Percentiles rank a stretch among this genome's conserved stretches.
Conservation (phyloP, 2,329 filamentous ascomycete species). For the Nothopassalora personata region DNA sequence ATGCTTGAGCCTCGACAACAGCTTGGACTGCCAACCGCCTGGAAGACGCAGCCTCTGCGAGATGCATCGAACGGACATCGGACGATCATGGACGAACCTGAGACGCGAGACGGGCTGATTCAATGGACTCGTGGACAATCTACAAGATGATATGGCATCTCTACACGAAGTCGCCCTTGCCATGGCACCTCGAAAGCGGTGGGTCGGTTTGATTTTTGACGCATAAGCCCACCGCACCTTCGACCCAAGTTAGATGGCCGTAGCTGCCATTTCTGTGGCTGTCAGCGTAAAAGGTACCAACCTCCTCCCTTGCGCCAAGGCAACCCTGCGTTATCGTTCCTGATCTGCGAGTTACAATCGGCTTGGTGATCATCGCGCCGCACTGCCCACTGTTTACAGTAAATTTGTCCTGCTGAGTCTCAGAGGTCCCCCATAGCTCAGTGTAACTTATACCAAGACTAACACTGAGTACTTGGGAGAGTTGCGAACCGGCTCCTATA, state of each 20-base stretch:
- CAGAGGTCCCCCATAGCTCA: slow-evolving; percentile 6
- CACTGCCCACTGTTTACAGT: slow-evolving; percentile 10
- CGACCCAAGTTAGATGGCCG: slow-evolving; percentile 17
- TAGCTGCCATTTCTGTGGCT: slow-evolving; percentile 11
- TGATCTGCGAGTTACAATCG: slow-evolving; percentile 20
- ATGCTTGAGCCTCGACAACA: too few relatives aligned
- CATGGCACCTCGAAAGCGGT: slow-evolving; percentile 19
- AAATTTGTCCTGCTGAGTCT: slow-evolving; percentile 11
- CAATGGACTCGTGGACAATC: too few relatives aligned
- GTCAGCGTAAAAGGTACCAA: slow-evolving; percentile 21
- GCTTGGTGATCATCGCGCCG: slow-evolving; percentile 18
- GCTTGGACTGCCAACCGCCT: too few relatives aligned
- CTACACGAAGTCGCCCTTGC: slow-evolving; percentile 5
- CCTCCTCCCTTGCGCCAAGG: slow-evolving; percentile 10
- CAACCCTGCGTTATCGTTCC: slow-evolving; percentile 18
- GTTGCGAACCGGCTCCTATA: neutral
- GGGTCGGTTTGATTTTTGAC: slow-evolving; percentile 11
- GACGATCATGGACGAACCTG: too few relatives aligned
- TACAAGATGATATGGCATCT: too few relatives aligned
- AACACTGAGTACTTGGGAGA: neutral
- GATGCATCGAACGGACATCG: too few relatives aligned
- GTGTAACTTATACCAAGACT: slow-evolving; percentile 6
- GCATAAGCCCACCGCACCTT: slow-evolving; percentile 18
- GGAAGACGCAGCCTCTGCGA: too few relatives aligned
- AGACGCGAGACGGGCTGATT: too few relatives aligned